A percentile compares a stretch with the other conserved stretches of the same genome.
Evolutionary conservation across 2,329 filamentous ascomycete genomes (phyloP).

Genomic region (Diaporthe sp.): DNA sequence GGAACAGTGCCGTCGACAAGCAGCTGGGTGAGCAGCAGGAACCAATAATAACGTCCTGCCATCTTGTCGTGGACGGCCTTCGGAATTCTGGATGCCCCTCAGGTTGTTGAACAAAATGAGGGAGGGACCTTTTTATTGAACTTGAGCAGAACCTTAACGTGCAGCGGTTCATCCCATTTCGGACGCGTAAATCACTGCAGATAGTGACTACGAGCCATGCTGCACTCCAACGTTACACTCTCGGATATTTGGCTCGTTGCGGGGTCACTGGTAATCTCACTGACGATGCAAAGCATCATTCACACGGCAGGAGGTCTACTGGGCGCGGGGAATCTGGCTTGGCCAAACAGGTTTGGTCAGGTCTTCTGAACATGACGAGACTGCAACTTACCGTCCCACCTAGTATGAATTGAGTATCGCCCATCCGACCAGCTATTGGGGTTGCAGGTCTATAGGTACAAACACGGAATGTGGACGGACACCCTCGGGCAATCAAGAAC

Average conservation of each 20-base stretch:
- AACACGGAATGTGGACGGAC: background rate
- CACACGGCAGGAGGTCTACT: background rate
- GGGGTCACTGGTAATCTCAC: constrained; percentile 14
- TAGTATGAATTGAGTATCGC: constrained; percentile 7
- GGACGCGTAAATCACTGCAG: background rate
- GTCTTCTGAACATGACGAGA: background rate
- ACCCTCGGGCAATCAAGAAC: background rate
- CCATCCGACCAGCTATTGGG: background rate
- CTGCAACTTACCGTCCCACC: background rate
- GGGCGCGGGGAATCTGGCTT: background rate
- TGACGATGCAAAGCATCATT: constrained; percentile 5
- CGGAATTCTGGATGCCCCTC: background rate
- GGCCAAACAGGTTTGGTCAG: background rate
- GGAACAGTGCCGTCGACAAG: background rate
- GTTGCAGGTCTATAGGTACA: background rate
- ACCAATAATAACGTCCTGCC: background rate
- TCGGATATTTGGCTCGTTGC: constrained; percentile 27
- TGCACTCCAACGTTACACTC: constrained; percentile 32
- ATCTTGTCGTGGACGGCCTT: background rate
- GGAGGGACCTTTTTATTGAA: background rate
- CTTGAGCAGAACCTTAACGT: background rate
- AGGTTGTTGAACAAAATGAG: background rate
- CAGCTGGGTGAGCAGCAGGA: background rate
- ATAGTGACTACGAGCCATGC: background rate
- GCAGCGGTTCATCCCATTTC: constrained; percentile 19